Evolutionary conservation across 2,329 filamentous ascomycete species (phyloP), one percentile per base, ranked within the genome.

Genomic region (Nemania sp.): DNA sequence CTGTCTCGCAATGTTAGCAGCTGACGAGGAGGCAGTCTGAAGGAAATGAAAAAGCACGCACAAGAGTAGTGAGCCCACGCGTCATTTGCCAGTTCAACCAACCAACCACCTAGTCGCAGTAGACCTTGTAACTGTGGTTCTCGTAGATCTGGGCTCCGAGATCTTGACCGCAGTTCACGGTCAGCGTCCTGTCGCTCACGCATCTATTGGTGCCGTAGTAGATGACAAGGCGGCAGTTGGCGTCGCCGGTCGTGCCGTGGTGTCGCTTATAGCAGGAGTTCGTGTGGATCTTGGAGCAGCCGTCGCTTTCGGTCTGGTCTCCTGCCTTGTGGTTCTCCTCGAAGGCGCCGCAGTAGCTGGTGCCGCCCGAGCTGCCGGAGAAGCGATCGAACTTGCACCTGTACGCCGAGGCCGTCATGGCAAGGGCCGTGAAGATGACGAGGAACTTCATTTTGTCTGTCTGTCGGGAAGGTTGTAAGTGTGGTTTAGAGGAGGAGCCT

Each of bases 361-460:
- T 35, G 7, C 25, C 25, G 13, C n/a, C 13, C 29, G 7, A 4
- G 46, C 32, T 17, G 32, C 10, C 34, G 11, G 25, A 17, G n/a
- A 34, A 34, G 25, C 46, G 46, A 29, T 49, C 46, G 29, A 35
- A 49, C 46, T 49, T 49, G 46, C 46, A 49, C 25, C 46, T 29
- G 46, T 49, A 49, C n/a, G 46, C 46, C 9, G 46, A 49, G 3
- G 32, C 32, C 11, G 42, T 45, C 9, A 15, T 10, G 15, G 21
- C 20, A 25, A 45, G 15, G 11, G 17, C 17, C 4, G 42, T 18
- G 42, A 45, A 45, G 25, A 29, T 7, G 25, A 29, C 25, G 25
- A 29, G 25, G 7, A 29, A 29, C 7, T 29, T 29, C 25, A 29
- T 29, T 29, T 29, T 29, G 25, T 29, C 25, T 29, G 7, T 29